Evolutionary conservation across 192 early-diverging fungal genomes (phyloP).

Genomic region (Geosiphon pyriformis): DNA sequence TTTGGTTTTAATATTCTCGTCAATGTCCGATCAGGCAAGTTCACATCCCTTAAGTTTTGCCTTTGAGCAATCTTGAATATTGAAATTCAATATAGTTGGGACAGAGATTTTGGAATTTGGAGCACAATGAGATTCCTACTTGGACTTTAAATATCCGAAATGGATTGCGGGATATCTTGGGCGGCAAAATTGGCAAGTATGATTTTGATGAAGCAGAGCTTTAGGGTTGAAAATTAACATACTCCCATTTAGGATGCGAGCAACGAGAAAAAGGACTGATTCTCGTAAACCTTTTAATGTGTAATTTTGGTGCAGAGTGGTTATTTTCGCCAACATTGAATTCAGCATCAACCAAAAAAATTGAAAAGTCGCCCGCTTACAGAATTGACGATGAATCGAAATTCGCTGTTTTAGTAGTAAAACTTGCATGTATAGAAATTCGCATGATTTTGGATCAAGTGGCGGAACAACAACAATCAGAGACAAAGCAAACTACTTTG

Average conservation of each 20-base stretch:
- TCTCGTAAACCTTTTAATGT: constrained; percentile 22
- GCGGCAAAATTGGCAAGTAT: constrained; percentile 33
- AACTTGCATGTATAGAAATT: constrained; percentile 35
- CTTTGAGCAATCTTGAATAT: background rate
- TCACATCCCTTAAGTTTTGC: background rate
- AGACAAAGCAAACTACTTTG: constrained; percentile 12
- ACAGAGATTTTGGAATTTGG: constrained; percentile 9
- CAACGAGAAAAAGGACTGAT: constrained; percentile 32
- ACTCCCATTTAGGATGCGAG: constrained; percentile 16
- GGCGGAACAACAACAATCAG: constrained; percentile 18
- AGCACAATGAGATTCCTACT: constrained; percentile 12
- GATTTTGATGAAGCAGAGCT: background rate
- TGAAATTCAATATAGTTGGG: background rate
- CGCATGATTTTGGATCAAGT: constrained; percentile 37
- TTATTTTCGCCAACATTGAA: constrained; percentile 27
- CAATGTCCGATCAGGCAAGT: constrained; percentile 23
- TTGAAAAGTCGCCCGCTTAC: constrained; percentile 2
- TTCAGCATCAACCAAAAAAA: constrained; percentile 3
- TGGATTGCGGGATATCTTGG: constrained; percentile 36
- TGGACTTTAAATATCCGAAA: constrained; percentile 26
- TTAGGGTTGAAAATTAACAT: background rate
- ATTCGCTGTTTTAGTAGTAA: constrained; percentile 36
- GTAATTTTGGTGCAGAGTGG: constrained; percentile 35
- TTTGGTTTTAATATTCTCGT: constrained; percentile 24
- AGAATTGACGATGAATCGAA: constrained; percentile 25